These are phyloP conservation scores for Penicillium pulvis DNA, from an alignment of 495 filamentous ascomycete species.

Conservation along the genomic window DNA sequence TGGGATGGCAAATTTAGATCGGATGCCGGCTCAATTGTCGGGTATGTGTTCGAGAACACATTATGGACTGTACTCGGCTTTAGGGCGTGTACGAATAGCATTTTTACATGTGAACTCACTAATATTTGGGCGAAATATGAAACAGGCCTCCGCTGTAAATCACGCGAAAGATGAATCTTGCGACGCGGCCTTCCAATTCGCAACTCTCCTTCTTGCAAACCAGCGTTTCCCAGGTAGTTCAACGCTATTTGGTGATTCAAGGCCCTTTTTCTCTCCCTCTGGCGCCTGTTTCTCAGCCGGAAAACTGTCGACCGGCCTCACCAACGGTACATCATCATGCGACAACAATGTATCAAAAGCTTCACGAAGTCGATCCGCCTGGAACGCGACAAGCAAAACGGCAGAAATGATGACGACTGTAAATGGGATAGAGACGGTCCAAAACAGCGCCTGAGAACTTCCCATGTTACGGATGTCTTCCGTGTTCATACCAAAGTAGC, in stretches of 20 bases:
- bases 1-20: no score
- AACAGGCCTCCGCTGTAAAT: not conserved
- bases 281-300: not conserved
- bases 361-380: slow-evolving; percentile 1
- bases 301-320: not conserved
- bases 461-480: slow-evolving; percentile 53
- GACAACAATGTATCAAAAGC: not conserved
- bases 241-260: not conserved
- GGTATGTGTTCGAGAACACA: no score
- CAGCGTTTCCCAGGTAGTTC: not conserved
- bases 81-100: no score
- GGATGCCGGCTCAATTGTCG: no score
- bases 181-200: not conserved
- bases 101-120: no score
- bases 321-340: not conserved
- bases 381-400: not conserved
- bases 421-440: slow-evolving; percentile 48
- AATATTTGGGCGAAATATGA: no score
- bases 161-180: not conserved
- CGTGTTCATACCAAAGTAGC: slow-evolving; percentile 51
- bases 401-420: slow-evolving; percentile 34
- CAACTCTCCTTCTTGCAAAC: not conserved
- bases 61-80: no score
- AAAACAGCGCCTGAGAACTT: slow-evolving; percentile 48
- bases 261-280: not conserved